phyloP scores from a whole-genome alignment of 2,329 filamentous ascomycete species.

The Fusarium lyarnte region DNA sequence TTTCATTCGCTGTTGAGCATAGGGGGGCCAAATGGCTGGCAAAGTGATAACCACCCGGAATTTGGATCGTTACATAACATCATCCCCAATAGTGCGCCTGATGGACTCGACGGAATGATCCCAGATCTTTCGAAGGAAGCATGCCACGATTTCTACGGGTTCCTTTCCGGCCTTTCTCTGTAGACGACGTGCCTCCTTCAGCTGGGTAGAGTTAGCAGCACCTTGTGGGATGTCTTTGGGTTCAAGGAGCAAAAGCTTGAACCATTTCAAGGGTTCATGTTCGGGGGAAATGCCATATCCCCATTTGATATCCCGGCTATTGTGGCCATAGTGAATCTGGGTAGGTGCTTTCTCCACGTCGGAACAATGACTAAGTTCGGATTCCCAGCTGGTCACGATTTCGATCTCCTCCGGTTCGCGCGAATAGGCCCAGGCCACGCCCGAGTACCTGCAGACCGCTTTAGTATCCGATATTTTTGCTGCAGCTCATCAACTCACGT shows the following conservation, averaged over 20 bases:
- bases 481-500: slow-evolving; percentile 45
- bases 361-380: slow-evolving; percentile 31
- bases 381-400: slow-evolving; percentile 47
- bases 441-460: slow-evolving; percentile 40
- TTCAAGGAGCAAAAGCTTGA: slow-evolving; percentile 54
- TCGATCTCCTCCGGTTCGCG: slow-evolving; percentile 41
- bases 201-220: too few species aligned
- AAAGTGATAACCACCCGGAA: slow-evolving; percentile 54
- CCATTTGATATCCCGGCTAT: slow-evolving; percentile 34
- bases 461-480: too few species aligned
- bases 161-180: slow-evolving; percentile 17
- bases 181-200: not conserved
- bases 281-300: slow-evolving; percentile 45
- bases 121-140: slow-evolving; percentile 50
- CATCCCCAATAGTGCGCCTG: slow-evolving; percentile 26
- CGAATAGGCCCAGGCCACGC: slow-evolving; percentile 51
- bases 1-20: slow-evolving; percentile 50
- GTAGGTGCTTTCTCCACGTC: slow-evolving; percentile 49
- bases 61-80: slow-evolving; percentile 27
- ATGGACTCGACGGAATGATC: slow-evolving; percentile 42
- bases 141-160: slow-evolving; percentile 43
- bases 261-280: slow-evolving; percentile 49
- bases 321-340: slow-evolving; percentile 27
- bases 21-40: slow-evolving; percentile 57
- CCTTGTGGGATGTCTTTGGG: slow-evolving; percentile 41